Conservation (phyloP, 176 grass and related monocot genomes). For the Oryza coarctata region DNA sequence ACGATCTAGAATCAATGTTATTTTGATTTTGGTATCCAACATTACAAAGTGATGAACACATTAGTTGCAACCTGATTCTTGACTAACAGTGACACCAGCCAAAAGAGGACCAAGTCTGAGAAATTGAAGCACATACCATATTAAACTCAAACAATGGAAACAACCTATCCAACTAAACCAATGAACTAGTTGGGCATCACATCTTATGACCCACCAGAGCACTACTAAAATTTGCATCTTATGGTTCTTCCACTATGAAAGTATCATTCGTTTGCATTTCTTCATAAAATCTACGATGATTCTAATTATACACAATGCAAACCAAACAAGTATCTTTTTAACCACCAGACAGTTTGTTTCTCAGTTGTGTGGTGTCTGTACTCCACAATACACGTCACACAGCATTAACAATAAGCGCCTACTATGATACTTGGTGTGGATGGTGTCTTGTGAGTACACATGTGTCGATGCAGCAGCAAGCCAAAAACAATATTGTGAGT, state of each 20-base stretch:
- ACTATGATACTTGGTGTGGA: not conserved
- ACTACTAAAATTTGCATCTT: constrained; percentile 20
- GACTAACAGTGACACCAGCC: not conserved
- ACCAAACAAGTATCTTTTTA: not conserved
- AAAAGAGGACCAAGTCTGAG: not conserved
- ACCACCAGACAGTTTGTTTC: not conserved
- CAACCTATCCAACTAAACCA: not conserved
- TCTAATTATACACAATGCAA: not conserved
- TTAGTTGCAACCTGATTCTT: not conserved
- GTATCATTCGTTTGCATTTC: constrained; percentile 8
- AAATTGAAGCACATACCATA: not conserved
- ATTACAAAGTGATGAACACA: not conserved
- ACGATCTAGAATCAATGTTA: not conserved
- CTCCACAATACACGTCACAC: not conserved
- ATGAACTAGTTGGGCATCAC: constrained; percentile 12
- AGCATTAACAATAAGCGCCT: constrained; percentile 13
- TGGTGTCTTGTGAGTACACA: not conserved
- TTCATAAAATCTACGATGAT: not conserved
- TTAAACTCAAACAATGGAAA: constrained; percentile 14
- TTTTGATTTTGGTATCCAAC: not conserved
- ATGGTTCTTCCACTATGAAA: constrained; percentile 34
- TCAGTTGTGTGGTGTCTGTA: not conserved
- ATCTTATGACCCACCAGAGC: constrained; percentile 21
- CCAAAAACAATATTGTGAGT: not conserved
- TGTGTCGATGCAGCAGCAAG: not conserved